These are phyloP conservation scores for Metrosideros polymorpha DNA, from an alignment of 441 rosid genomes.

Conservation along the genomic window DNA sequence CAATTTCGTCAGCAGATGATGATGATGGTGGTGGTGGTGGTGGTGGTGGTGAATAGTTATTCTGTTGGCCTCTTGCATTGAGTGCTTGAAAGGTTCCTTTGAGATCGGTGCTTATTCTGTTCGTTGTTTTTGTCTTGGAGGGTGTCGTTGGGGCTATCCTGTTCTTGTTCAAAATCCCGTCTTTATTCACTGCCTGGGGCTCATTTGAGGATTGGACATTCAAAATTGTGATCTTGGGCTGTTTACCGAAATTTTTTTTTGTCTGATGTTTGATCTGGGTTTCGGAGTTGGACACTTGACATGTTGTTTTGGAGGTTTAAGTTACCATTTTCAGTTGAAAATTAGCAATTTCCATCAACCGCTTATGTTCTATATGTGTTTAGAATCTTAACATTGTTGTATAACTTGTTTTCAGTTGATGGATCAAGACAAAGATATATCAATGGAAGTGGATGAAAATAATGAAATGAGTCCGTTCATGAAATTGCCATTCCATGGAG, in stretches of 20 bases:
- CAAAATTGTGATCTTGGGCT: not conserved
- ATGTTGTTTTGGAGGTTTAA: not conserved
- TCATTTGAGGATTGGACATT: not conserved
- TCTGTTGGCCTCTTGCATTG: not conserved
- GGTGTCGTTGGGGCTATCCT: not conserved
- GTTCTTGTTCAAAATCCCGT: not conserved
- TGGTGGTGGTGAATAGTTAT: not conserved
- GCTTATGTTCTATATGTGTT: not conserved
- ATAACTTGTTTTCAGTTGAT: too few relatives aligned
- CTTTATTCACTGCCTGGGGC: not conserved
- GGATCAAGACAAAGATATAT: too few relatives aligned
- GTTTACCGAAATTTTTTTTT: not conserved
- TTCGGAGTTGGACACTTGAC: slow-evolving; percentile 7
- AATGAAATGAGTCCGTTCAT: too few relatives aligned
- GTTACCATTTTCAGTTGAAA: not conserved
- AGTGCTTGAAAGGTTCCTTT: not conserved
- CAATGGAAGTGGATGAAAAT: too few relatives aligned
- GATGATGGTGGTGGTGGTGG: not conserved
- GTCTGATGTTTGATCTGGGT: slow-evolving; percentile 6
- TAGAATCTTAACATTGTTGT: too few relatives aligned
- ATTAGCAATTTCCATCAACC: too few relatives aligned
- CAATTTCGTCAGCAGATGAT: not conserved
- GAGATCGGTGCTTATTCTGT: not conserved
- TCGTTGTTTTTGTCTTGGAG: not conserved
- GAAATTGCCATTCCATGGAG: too few relatives aligned